Base-by-base conservation (phyloP, 139 green algal species). In the Edaphochlamys debaryana region DNA sequence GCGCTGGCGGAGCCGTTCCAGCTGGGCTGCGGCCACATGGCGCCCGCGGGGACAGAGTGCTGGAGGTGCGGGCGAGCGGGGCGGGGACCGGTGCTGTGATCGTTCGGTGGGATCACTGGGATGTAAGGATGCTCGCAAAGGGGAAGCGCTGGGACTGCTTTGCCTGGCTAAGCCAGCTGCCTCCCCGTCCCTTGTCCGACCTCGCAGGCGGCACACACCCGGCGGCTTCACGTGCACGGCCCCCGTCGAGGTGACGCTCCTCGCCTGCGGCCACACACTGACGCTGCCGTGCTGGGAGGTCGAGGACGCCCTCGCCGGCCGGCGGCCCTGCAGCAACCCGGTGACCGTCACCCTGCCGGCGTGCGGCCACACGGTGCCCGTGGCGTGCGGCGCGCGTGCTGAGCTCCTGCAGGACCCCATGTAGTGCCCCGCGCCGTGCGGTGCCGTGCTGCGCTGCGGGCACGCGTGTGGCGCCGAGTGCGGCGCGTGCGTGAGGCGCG, bases 21-120 rank as follows among this genome's bases (percentile, higher is more conserved):
- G 34, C 80, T 94, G 68, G 69, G 79, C 2, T 94, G 90, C 66
- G 90, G 90, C 25, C 90, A 94, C 84, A 75, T 75, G 48, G 67
- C 25, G 27, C 23, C 62, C 3, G 27, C 50, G 34, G 58, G 75
- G 4, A 73, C 91, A 30, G 22, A 62, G 5, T 93, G 89, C 77
- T 85, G 87, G 68, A 85, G 68, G 89, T 92, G 45, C n/a, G n/a
- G n/a, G n/a, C n/a, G n/a, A n/a, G n/a, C n/a, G n/a, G n/a, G n/a
- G n/a, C n/a, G n/a, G n/a, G n/a, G n/a, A n/a, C n/a, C n/a, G n/a
- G n/a, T n/a, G n/a, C n/a, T n/a, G n/a, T n/a, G n/a, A n/a, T n/a
- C n/a, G n/a, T n/a, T n/a, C n/a, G n/a, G n/a, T n/a, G n/a, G n/a
- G n/a, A n/a, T n/a, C n/a, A n/a, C n/a, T n/a, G n/a, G n/a, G n/a